Evolutionary conservation across 2,329 filamentous ascomycete species (phyloP), one percentile per base, ranked within the genome.

Genomic region (Alternaria gaisen): DNA sequence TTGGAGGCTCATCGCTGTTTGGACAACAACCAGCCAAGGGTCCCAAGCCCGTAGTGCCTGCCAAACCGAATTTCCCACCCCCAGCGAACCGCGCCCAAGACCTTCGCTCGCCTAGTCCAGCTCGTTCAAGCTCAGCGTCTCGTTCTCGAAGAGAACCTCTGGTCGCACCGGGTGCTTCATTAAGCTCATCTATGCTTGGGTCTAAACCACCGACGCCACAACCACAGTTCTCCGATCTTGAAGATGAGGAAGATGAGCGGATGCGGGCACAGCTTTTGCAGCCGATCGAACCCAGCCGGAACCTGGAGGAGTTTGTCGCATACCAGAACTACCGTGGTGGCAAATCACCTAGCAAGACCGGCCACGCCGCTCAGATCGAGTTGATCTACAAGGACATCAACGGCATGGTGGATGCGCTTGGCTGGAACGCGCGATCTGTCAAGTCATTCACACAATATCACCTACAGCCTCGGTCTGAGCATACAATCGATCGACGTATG

Each of bases 351-450:
- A 76, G 69, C 24, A 83, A 80, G 61, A 70, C 75, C 32, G 83
- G 82, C 9, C 71, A 77, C 44, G 76, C 80, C 28, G 82, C 80
- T 26, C 79, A 84, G 67, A 83, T 86, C 57, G 82, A 85, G 69
- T 79, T 79, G 53, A 73, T 85, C 53, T 95, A 92, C 76, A 86
- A 90, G 44, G 92, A 94, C 71, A 91, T 94, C 75, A 94, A 95
- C 77, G 91, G 91, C 12, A 99, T 98, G 95, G 89, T 99, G 43
- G 93, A 97, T 71, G 94, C 92, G 0, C 82, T 98, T 41, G 94
- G 94, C 10, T 85, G 97, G 51, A 98, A 98, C 74, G 88, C 91
- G 6, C 86, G 94, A 16, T 88, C 85, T 8, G 71, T 90, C 42
- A 79, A 83, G 20, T 81, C 84, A 0, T 90, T 86, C 70, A 79